A percentile compares a stretch with the other conserved stretches of the same genome.
These are phyloP conservation scores for Yarrowia alimentaria DNA, from an alignment of 805 yeast species.

Conservation along the genomic window DNA sequence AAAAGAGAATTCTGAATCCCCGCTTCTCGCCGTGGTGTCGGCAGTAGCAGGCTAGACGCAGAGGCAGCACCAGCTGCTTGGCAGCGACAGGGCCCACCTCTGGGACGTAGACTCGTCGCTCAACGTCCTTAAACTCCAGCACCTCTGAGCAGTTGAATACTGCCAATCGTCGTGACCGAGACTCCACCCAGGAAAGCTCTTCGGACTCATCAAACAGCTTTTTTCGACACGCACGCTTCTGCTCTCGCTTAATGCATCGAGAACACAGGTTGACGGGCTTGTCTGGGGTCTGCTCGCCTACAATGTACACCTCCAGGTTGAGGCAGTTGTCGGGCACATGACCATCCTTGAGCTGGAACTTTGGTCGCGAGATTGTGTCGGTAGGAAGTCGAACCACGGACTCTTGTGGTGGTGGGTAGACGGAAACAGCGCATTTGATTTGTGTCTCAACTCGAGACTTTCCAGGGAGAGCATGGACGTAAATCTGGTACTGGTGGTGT, in stretches of 20 bases:
- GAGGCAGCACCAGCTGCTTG: constrained; percentile 50
- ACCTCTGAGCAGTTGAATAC: constrained; percentile 85
- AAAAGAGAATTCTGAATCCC: constrained; percentile 60
- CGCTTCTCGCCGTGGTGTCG: constrained; percentile 85
- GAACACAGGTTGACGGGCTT: constrained; percentile 74
- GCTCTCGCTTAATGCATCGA: constrained; percentile 88
- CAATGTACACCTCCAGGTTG: constrained; percentile 72
- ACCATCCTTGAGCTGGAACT: constrained; percentile 58
- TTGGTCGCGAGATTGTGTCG: constrained; percentile 83
- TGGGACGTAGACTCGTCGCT: constrained; percentile 42
- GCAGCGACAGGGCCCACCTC: constrained; percentile 31
- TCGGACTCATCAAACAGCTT: constrained; percentile 70
- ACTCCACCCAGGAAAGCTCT: constrained; percentile 77
- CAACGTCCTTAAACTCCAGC: constrained; percentile 41
- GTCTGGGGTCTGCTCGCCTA: constrained; percentile 49
- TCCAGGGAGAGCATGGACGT: constrained; percentile 56
- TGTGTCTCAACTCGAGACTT: constrained; percentile 95
- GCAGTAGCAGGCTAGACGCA: constrained; percentile 92
- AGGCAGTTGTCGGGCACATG: constrained; percentile 35
- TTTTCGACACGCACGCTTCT: constrained; percentile 89
- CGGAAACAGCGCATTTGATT: constrained; percentile 66
- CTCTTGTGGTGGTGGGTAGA: constrained; percentile 78
- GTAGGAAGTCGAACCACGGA: constrained; percentile 74
- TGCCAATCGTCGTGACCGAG: constrained; percentile 73
- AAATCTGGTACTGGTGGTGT: constrained; percentile 17